Evolutionary conservation across 2,329 filamentous ascomycete genomes (phyloP).

Genomic region (Claviceps digitariae): DNA sequence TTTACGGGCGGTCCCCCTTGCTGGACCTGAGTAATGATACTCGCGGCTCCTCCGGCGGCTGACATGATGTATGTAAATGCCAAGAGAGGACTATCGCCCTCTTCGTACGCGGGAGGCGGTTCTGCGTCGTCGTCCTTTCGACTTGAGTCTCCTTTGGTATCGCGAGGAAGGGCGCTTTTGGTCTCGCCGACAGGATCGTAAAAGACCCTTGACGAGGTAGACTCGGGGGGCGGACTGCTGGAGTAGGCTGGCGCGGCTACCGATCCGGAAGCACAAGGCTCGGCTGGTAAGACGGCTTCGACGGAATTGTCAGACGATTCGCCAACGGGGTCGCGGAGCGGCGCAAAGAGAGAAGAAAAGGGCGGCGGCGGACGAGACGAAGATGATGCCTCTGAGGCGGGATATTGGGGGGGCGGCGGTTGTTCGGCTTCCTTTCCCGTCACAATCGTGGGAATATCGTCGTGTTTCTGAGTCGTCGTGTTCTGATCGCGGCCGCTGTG

Average conservation of each 20-base stretch:
- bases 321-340: constrained; percentile 20
- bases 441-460: constrained; percentile 10
- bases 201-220: constrained; percentile 25
- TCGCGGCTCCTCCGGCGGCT: constrained; percentile 88
- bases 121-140: constrained; percentile 75
- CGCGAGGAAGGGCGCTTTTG: constrained; percentile 69
- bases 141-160: constrained; percentile 63
- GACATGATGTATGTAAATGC: constrained; percentile 97
- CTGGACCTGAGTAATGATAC: constrained; percentile 98
- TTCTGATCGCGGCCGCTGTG: constrained; percentile 13
- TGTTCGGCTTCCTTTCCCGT: constrained; percentile 20
- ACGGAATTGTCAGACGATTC: constrained; percentile 20
- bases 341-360: constrained; percentile 46
- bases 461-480: constrained; percentile 10
- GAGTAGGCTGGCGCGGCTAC: constrained; percentile 42
- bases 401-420: constrained; percentile 48
- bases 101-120: constrained; percentile 89
- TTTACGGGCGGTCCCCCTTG: constrained; percentile 85
- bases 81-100: constrained; percentile 82
- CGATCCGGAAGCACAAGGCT: constrained; percentile 21
- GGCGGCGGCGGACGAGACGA: constrained; percentile 42
- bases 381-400: constrained; percentile 38
- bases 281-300: constrained; percentile 11
- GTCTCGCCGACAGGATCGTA: constrained; percentile 54
- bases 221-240: constrained; percentile 21